phyloP scores from a whole-genome alignment of 257 asterid species.

The Salvia miltiorrhiza region DNA sequence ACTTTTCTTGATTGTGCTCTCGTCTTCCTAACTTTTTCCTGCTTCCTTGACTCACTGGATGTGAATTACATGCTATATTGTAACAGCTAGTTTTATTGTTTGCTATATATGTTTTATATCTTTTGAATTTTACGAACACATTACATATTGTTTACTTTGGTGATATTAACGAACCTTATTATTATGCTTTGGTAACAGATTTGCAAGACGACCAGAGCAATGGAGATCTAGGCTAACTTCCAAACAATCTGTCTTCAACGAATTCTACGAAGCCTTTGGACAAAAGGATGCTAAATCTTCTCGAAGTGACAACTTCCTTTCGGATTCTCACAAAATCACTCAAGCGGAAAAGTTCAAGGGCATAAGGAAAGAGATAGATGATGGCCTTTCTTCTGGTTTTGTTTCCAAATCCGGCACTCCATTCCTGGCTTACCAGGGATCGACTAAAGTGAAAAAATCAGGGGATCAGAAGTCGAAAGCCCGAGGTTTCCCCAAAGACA shows the following conservation, averaged over 20 bases:
- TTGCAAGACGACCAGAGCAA: constrained; percentile 64
- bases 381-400: constrained; percentile 39
- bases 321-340: constrained; percentile 43
- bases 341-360: constrained; percentile 65
- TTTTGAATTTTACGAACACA: not conserved
- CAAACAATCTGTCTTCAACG: constrained; percentile 61
- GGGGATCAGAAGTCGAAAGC: constrained; percentile 39
- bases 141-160: not conserved
- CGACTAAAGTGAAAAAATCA: constrained; percentile 34
- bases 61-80: not conserved
- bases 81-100: not conserved
- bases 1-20: not conserved
- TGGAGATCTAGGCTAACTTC: constrained; percentile 86
- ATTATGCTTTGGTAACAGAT: constrained; percentile 36
- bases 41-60: not conserved
- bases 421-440: constrained; percentile 71
- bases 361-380: constrained; percentile 72
- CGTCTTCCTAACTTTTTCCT: not conserved
- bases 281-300: constrained; percentile 50
- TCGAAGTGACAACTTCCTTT: constrained; percentile 52
- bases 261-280: constrained; percentile 73
- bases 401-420: constrained; percentile 38
- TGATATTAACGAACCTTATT: not conserved
- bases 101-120: not conserved
- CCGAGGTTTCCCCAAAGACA: constrained; percentile 28